Evolutionary conservation across 805 yeast genomes (phyloP).

Genomic region (Wickerhamiella cacticola): DNA sequence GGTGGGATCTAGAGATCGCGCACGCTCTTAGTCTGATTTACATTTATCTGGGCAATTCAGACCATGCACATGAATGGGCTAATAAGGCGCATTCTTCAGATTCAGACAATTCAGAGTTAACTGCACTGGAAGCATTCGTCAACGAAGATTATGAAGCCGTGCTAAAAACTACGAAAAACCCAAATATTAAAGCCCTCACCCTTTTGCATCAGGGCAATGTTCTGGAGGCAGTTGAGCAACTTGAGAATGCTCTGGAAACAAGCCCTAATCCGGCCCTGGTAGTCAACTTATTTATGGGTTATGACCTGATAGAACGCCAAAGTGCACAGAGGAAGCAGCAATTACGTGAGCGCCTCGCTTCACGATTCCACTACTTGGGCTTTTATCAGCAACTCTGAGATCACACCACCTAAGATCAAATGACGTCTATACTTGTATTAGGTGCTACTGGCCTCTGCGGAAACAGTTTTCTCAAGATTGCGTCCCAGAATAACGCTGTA

Average conservation of each 20-base stretch:
- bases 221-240: constrained; percentile 17
- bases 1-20: constrained; percentile 5
- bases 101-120: neutral
- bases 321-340: constrained; percentile 7
- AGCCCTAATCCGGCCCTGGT: constrained; percentile 13
- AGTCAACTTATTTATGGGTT: constrained; percentile 23
- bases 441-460: constrained; percentile 83
- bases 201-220: constrained; percentile 24
- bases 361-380: constrained; percentile 16
- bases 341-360: constrained; percentile 5
- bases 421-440: constrained; percentile 23
- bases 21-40: constrained; percentile 17
- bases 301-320: constrained; percentile 21
- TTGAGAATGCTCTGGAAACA: constrained; percentile 17
- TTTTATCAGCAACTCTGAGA: constrained; percentile 13
- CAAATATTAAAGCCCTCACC: constrained; percentile 17
- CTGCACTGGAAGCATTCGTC: constrained; percentile 21
- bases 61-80: constrained; percentile 26
- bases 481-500: constrained; percentile 31
- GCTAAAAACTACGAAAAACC: neutral
- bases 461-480: constrained; percentile 38
- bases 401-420: neutral
- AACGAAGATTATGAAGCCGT: constrained; percentile 24
- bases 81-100: constrained; percentile 4
- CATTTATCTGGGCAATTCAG: constrained; percentile 25